phyloP scores from a whole-genome alignment of 306 rosid genomes.

The Ochetophila trinervis region DNA sequence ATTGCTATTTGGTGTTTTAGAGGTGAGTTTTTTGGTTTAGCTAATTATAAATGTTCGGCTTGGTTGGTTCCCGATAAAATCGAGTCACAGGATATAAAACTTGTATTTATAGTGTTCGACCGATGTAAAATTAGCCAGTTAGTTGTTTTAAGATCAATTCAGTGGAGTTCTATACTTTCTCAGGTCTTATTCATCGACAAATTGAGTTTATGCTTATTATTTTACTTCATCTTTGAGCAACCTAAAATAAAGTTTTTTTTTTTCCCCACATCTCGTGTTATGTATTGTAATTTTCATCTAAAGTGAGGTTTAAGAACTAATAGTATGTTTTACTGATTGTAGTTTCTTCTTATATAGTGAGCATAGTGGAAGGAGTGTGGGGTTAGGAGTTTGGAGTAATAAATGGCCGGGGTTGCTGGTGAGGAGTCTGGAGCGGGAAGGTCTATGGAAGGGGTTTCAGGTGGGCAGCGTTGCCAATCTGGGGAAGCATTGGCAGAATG shows the following conservation, averaged over 20 bases:
- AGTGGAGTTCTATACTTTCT: slow-evolving; percentile 8
- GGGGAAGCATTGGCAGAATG: slow-evolving; percentile 96
- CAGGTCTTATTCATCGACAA: slow-evolving; percentile 13
- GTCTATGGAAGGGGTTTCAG: slow-evolving; percentile 62
- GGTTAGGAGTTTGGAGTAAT: slow-evolving; percentile 42
- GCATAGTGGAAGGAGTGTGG: slow-evolving; percentile 37
- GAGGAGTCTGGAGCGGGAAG: slow-evolving; percentile 80
- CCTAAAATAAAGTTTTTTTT: slow-evolving; percentile 11
- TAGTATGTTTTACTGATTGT: slow-evolving; percentile 13
- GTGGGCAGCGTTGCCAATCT: slow-evolving; percentile 71
- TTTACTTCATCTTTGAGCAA: neutral
- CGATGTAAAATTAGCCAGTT: slow-evolving; percentile 9
- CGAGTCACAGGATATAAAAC: neutral
- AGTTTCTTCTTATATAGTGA: slow-evolving; percentile 28
- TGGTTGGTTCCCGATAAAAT: slow-evolving; percentile 21
- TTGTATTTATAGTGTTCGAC: slow-evolving; percentile 5
- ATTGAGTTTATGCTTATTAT: slow-evolving; percentile 13
- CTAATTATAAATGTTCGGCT: slow-evolving; percentile 12
- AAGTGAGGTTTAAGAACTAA: slow-evolving; percentile 28
- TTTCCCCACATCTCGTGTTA: slow-evolving; percentile 5
- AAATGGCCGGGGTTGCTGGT: slow-evolving; percentile 79
- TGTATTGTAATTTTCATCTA: slow-evolving; percentile 6
- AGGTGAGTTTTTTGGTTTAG: slow-evolving; percentile 39
- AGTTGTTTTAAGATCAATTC: slow-evolving; percentile 17
- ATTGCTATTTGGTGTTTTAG: slow-evolving; percentile 12